Conservation (phyloP, 139 green algal genomes). For the Chlorella sp. region DNA sequence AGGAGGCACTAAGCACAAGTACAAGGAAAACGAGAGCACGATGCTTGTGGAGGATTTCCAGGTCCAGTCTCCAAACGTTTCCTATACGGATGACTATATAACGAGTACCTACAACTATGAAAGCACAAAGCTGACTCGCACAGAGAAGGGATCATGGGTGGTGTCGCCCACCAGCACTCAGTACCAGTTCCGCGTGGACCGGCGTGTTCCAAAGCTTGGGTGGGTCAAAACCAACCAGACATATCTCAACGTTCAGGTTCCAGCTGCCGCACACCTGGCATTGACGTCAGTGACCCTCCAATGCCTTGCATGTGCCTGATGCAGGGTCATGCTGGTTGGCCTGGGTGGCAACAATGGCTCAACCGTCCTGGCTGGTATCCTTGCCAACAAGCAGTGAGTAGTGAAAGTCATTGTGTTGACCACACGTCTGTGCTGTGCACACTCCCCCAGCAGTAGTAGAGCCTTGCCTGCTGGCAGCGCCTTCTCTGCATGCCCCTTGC, state of each 20-base stretch:
- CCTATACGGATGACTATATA: constrained; percentile 75
- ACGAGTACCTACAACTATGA: constrained; percentile 80
- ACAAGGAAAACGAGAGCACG: too few relatives aligned
- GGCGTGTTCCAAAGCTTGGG: constrained; percentile 90
- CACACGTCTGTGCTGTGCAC: too few relatives aligned
- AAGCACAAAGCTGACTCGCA: constrained; percentile 60
- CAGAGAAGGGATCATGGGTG: constrained; percentile 58
- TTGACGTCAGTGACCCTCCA: too few relatives aligned
- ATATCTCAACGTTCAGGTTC: too few relatives aligned
- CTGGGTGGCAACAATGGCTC: constrained; percentile 98
- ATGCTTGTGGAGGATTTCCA: constrained; percentile 87
- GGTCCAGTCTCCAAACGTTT: constrained; percentile 79
- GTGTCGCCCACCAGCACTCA: constrained; percentile 60
- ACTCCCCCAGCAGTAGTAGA: too few relatives aligned
- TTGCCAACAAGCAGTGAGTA: constrained; percentile 96
- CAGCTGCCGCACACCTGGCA: too few relatives aligned
- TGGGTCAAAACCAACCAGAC: too few relatives aligned
- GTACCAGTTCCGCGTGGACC: constrained; percentile 83
- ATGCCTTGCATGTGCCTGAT: too few relatives aligned
- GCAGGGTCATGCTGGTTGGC: constrained; percentile 98
- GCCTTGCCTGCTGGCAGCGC: too few relatives aligned
- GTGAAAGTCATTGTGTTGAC: too few relatives aligned
- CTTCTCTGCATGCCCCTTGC: too few relatives aligned
- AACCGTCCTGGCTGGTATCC: constrained; percentile 88
- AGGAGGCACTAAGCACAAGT: too few relatives aligned